Base-by-base conservation (phyloP, 2,329 filamentous ascomycete genomes). In the Fusarium musae region DNA sequence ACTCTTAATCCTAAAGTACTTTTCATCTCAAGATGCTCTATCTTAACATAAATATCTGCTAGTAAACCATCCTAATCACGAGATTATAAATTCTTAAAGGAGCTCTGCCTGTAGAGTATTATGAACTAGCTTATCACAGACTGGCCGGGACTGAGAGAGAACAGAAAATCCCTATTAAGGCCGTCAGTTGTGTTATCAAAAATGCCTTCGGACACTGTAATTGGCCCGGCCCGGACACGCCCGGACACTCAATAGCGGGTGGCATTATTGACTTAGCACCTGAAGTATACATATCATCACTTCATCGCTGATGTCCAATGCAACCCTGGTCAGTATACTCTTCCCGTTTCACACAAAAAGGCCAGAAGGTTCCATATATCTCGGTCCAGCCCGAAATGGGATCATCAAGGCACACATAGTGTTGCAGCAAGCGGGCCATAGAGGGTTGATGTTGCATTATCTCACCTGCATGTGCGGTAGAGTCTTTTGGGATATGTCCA, bases 161-260 rank as follows among this genome's bases (percentile, higher is more conserved):
- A 9, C 0, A 21, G 5, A 9, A 26, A 15, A 10, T 28, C 12
- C 23, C 17, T 12, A 46, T 21, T 3, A 17, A 46, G 30, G 30
- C 30, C 30, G 12, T 19, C 16, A 52, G 5, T 19, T 23, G 11
- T 19, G 9, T 28, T 12, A 28, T 39, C 3, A 2, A 4, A 6
- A 4, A 16, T 26, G n/a, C 4, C n/a, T 3, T 6, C 3, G 3
- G n/a, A 8, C 6, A 19, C 30, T 37, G 17, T 12, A 21, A 6
- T 0, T 39, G 19, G 7, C 9, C 21, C 2, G 7, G 13, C 9
- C 23, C 4, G 3, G 10, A n/a, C 7, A 17, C 16, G 13, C 9
- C 23, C 4, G 3, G 10, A n/a, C 7, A 17, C 16, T 2, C 13
- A 28, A 13, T 19, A 36, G 9, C 23, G 6, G 17, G 13, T 3